Percentiles rank a stretch among this genome's conserved stretches.
These are phyloP conservation scores for Coniella lustricola DNA, from an alignment of 2,329 filamentous ascomycete genomes.

Conservation along the genomic window DNA sequence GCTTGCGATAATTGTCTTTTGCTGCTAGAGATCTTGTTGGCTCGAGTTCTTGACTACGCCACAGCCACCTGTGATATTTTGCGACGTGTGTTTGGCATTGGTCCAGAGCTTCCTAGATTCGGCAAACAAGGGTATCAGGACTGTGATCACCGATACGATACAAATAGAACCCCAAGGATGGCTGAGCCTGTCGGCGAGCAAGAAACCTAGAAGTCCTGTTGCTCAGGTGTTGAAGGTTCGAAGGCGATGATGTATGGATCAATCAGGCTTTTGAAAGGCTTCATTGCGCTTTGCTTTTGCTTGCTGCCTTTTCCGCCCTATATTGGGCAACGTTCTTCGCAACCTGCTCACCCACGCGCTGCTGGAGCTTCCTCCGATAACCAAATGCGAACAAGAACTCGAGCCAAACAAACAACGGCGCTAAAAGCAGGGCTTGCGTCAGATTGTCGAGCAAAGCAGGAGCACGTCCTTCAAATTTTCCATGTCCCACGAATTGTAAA, in stretches of 20 bases:
- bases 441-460: slow-evolving; percentile 88
- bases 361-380: slow-evolving; percentile 81
- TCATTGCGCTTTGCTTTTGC: slow-evolving; percentile 47
- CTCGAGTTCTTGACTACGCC: too few relatives aligned
- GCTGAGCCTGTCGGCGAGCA: too few relatives aligned
- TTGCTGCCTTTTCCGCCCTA: slow-evolving; percentile 44
- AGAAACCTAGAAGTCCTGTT: not conserved
- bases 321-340: slow-evolving; percentile 71
- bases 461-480: slow-evolving; percentile 77
- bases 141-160: too few relatives aligned
- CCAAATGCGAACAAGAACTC: slow-evolving; percentile 86
- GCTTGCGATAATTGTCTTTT: too few relatives aligned
- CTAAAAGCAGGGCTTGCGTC: slow-evolving; percentile 83
- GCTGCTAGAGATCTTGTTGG: too few relatives aligned
- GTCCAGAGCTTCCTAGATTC: too few relatives aligned
- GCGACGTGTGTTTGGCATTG: too few relatives aligned
- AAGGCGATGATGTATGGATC: not conserved
- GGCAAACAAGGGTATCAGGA: too few relatives aligned
- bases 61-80: too few relatives aligned
- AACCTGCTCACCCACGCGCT: slow-evolving; percentile 70
- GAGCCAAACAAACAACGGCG: slow-evolving; percentile 95
- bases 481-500: slow-evolving; percentile 86
- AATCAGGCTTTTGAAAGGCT: not conserved
- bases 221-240: not conserved
- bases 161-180: too few relatives aligned